Evolutionary conservation across 805 yeast species (phyloP).

Genomic region (Cyberlindnera veronae): DNA sequence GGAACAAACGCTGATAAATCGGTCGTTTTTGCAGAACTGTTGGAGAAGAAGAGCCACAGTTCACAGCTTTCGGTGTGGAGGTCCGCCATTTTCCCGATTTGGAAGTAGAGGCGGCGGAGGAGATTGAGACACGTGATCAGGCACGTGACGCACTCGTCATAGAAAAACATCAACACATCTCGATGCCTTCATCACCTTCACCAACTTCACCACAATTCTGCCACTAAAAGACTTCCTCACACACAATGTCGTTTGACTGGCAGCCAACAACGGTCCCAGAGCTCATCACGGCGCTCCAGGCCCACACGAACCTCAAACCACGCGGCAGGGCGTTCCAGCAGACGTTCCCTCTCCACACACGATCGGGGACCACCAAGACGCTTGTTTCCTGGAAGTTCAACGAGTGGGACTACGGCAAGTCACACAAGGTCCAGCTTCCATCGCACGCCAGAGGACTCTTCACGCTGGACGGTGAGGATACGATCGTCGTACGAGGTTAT

Average conservation of each 20-base stretch:
- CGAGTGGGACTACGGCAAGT: constrained; percentile 80
- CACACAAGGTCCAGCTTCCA: constrained; percentile 52
- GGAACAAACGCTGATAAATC: too few relatives aligned
- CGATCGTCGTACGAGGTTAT: constrained; percentile 79
- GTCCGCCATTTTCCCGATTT: too few relatives aligned
- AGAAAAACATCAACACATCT: not conserved
- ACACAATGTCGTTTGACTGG: not conserved
- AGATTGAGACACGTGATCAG: too few relatives aligned
- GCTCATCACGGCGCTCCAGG: constrained; percentile 15
- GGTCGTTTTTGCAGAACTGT: too few relatives aligned
- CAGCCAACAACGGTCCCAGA: not conserved
- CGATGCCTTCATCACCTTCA: not conserved
- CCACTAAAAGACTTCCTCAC: not conserved
- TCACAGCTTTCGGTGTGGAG: too few relatives aligned
- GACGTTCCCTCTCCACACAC: constrained; percentile 22
- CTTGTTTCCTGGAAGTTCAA: constrained; percentile 72
- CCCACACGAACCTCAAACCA: not conserved
- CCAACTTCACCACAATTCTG: not conserved
- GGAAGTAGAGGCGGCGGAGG: too few relatives aligned
- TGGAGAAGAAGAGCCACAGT: too few relatives aligned
- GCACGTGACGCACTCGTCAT: too few relatives aligned
- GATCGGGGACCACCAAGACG: constrained; percentile 23
- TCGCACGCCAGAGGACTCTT: constrained; percentile 83
- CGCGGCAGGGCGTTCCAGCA: constrained; percentile 33
- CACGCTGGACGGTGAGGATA: constrained; percentile 38